Evolutionary conservation across 179 eudicot genomes (phyloP), one percentile per base, ranked within the genome.

Genomic region (Camellia oleifera): DNA sequence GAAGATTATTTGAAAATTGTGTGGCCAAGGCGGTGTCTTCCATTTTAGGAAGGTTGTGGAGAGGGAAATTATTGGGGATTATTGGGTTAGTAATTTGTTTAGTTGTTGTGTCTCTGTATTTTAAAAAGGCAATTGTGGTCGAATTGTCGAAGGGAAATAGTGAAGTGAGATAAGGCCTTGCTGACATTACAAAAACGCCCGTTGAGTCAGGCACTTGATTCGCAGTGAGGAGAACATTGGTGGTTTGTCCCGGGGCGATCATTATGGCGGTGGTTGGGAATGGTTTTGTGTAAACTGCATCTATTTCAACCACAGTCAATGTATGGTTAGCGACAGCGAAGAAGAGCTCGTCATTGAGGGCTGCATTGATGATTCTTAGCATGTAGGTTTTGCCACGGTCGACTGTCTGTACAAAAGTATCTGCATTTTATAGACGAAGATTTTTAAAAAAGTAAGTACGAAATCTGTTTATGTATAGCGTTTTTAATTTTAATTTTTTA

Each of bases 161-260:
- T 1, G 86, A 76, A 45, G 87, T 82, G 76, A 83, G 82, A 56
- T 88, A 88, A 72, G 91, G 91, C 82, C 86, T 81, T 2, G 91
- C 89, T 3, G 85, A 90, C 90, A 93, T 91, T 18, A 88, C 85
- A 63, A 88, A 93, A 70, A 76, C 61, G 60, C 73, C 77, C 0
- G 86, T 42, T 10, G 85, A 52, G 40, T 79, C 85, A 0, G 87
- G 92, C 0, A 70, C 75, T 74, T 86, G 90, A 71, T 84, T 66
- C 44, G 94, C 80, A 0, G 77, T 84, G 15, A 92, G 58, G 5
- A 92, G 84, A 20, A 89, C 90, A 23, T 83, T 89, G 56, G 91
- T 89, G 79, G 97, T 92, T 82, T 92, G 97, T 17, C 94, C 97
- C 0, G 97, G 93, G 50, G 93, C 81, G 48, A 91, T 79, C 84